Base-by-base conservation (phyloP, 164 flowering plant genomes). In the Liquidambar formosana region DNA sequence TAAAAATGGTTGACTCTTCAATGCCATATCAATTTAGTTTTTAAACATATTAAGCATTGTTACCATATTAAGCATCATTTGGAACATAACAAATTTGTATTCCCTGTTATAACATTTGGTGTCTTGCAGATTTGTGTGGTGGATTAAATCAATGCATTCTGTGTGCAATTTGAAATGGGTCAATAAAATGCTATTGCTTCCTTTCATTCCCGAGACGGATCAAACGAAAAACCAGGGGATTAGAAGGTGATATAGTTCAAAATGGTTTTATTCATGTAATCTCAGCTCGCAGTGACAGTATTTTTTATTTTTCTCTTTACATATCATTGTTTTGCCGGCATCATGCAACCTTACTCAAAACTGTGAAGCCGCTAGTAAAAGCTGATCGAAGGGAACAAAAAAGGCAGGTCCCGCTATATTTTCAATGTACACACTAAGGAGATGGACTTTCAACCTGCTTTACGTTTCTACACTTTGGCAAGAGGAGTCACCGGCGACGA, bases 311-410 rank as follows among this genome's bases (percentile, higher is more conserved):
- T 21, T 53, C 68, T n/a, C n/a, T 27, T 51, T 22, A 33, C 48
- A 23, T 41, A 14, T 26, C 12, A 54, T n/a, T 61, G 14, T 63
- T 59, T 57, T 76, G 75, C 88, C 92, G 99, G 87, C 95, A 38
- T 79, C 88, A 64, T 90, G 97, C 18, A 80, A 97, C 74, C 96
- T 94, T 77, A 97, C 99, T 73, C 99, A 94, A 80, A 94, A 94
- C 84, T 97, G 99, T 71, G 99, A 94, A 84, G 99, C 99, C 73
- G 99, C 99, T 25, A 83, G 99, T 71, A 94, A 94, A 83, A 94
- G 99, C 73, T 85, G 99, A 44, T 69, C 92, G 70, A 79, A 97
- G 77, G n/a, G n/a, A n/a, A n/a, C n/a, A n/a, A n/a, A n/a, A n/a
- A n/a, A n/a, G n/a, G n/a, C n/a, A n/a, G n/a, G n/a, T n/a, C n/a